Conservation (phyloP, 257 asterid genomes). For the Oldenlandia corymbosa region DNA sequence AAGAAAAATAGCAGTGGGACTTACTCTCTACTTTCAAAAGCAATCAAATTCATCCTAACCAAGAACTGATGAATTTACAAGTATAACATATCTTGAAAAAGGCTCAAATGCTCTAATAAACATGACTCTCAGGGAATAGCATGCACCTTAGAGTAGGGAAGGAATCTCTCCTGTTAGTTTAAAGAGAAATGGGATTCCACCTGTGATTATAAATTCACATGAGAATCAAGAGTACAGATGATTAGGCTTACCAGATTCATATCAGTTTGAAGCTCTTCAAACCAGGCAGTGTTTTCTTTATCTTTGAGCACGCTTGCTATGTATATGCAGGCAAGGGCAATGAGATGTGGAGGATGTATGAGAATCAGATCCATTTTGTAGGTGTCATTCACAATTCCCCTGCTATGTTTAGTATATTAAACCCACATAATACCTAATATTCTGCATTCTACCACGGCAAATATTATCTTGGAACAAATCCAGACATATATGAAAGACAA, state of each 20-base stretch:
- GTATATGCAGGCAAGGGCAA: constrained; percentile 81
- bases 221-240: neutral
- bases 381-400: constrained; percentile 93
- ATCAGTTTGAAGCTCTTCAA: constrained; percentile 97
- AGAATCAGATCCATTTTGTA: constrained; percentile 95
- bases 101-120: neutral
- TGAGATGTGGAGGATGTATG: constrained; percentile 83
- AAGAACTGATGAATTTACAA: too few species aligned
- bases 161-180: neutral
- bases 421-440: constrained; percentile 3
- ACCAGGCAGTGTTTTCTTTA: constrained; percentile 92
- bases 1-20: too few species aligned
- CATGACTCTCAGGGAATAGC: neutral
- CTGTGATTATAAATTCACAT: neutral
- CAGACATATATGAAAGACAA: neutral
- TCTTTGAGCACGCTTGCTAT: constrained; percentile 82
- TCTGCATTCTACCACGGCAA: neutral
- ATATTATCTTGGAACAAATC: neutral
- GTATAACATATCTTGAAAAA: too few species aligned
- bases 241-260: constrained; percentile 67
- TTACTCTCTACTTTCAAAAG: too few species aligned
- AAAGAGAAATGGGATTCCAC: neutral
- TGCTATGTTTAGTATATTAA: constrained; percentile 23
- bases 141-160: neutral
- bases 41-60: too few species aligned